These are phyloP conservation scores for Rhazya stricta DNA, from an alignment of 257 asterid genomes.

Conservation along the genomic window DNA sequence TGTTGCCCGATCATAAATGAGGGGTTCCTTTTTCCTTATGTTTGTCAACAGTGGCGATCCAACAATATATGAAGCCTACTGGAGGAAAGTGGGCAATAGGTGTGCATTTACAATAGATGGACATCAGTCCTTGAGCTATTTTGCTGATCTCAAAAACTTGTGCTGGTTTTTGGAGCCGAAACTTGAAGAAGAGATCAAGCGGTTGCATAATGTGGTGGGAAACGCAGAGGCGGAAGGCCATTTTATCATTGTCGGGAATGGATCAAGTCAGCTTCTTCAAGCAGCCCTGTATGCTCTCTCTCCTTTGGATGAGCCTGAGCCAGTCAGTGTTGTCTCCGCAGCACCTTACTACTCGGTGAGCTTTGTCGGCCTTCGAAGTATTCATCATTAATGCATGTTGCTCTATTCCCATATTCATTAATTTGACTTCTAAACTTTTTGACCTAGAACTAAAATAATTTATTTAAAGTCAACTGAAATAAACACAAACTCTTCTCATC, in stretches of 20 bases:
- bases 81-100: constrained; percentile 36
- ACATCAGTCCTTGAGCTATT: constrained; percentile 64
- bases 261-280: constrained; percentile 75
- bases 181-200: constrained; percentile 55
- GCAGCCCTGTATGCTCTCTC: constrained; percentile 71
- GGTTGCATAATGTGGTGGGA: constrained; percentile 47
- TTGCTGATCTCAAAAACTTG: constrained; percentile 34
- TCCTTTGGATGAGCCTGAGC: constrained; percentile 32
- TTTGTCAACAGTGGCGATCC: constrained; percentile 48
- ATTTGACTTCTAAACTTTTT: not conserved
- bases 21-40: not conserved
- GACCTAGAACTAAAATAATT: not conserved
- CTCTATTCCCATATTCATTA: no score
- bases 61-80: constrained; percentile 37
- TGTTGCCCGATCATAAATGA: not conserved
- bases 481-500: not conserved
- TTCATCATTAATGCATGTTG: not conserved
- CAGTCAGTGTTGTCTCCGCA: constrained; percentile 59
- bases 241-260: constrained; percentile 61
- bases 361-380: not conserved
- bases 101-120: constrained; percentile 31
- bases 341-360: constrained; percentile 80
- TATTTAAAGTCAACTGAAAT: not conserved
- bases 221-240: constrained; percentile 54
- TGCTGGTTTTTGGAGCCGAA: constrained; percentile 86